A percentile compares a stretch with the other conserved stretches of the same genome.
phyloP scores from a whole-genome alignment of 495 filamentous ascomycete genomes.

The Podospora tetraspora region DNA sequence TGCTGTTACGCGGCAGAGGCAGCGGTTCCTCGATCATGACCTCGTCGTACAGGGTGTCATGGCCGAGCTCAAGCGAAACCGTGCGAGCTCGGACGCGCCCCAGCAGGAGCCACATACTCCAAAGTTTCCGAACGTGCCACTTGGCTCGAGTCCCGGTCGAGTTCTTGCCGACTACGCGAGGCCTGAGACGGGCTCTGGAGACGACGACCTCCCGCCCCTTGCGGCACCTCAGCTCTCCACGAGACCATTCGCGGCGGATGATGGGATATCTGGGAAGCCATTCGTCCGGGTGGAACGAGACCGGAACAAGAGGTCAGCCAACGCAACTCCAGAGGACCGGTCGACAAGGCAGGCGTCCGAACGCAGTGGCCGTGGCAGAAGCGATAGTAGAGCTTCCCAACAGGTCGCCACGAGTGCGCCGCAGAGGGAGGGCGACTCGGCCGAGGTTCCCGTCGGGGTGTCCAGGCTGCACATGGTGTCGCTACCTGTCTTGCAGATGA shows the following conservation, averaged over 20 bases:
- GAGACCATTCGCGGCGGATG: constrained; percentile 32
- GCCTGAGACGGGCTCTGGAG: constrained; percentile 8
- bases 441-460: constrained; percentile 66
- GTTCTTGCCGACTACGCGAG: constrained; percentile 6
- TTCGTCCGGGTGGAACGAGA: constrained; percentile 37
- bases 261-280: constrained; percentile 44
- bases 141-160: constrained; percentile 17
- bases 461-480: constrained; percentile 63
- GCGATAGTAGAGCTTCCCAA: constrained; percentile 14
- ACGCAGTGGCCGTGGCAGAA: constrained; percentile 12
- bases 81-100: constrained; percentile 10
- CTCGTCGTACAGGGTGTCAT: constrained; percentile 40
- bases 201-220: constrained; percentile 10
- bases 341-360: background rate
- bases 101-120: background rate
- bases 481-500: constrained; percentile 66
- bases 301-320: constrained; percentile 7
- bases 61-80: constrained; percentile 29
- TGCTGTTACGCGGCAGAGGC: constrained; percentile 35
- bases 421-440: constrained; percentile 22
- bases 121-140: constrained; percentile 4
- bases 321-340: constrained; percentile 22
- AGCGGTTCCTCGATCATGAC: constrained; percentile 35
- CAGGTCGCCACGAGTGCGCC: background rate
- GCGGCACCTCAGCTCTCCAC: constrained; percentile 14